These are phyloP conservation scores for Aspergillus tamarii DNA, from an alignment of 2,329 filamentous ascomycete species.

Conservation along the genomic window DNA sequence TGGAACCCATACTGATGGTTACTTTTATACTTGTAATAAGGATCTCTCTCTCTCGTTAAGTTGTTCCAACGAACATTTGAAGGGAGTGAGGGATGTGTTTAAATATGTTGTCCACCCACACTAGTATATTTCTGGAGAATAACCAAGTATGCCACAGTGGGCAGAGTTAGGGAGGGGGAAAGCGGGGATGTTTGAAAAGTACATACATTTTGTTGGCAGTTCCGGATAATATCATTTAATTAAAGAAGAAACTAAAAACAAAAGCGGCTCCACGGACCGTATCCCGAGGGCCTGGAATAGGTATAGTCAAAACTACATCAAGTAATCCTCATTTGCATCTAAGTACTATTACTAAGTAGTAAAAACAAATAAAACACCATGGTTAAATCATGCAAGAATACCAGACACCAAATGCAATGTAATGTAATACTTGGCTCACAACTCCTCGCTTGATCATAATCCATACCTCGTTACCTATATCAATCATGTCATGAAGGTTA, in stretches of 20 bases:
- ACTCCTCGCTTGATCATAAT: slow-evolving; percentile 1
- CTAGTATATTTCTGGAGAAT: neutral
- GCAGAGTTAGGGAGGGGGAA: slow-evolving; percentile 4
- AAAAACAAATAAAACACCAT: neutral
- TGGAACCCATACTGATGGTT: slow-evolving; percentile 29
- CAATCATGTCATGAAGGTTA: slow-evolving; percentile 1
- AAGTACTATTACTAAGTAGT: neutral
- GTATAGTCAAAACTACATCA: neutral
- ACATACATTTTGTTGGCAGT: slow-evolving; percentile 2
- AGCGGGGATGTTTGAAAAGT: slow-evolving; percentile 10
- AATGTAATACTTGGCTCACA: neutral
- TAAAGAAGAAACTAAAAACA: slow-evolving; percentile 10
- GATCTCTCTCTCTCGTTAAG: neutral
- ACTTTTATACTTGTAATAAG: neutral
- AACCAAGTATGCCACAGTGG: no score
- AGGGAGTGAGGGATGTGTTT: slow-evolving; percentile 23
- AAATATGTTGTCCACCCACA: slow-evolving; percentile 2
- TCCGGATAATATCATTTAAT: slow-evolving; percentile 4
- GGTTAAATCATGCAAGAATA: neutral
- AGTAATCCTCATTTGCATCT: neutral
- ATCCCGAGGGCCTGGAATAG: slow-evolving; percentile 15
- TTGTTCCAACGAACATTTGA: slow-evolving; percentile 4
- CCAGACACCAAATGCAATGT: neutral
- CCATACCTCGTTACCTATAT: neutral
- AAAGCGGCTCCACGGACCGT: slow-evolving; percentile 23